Evolutionary conservation across 805 yeast species (phyloP).

Genomic region (Sugiyamaella qingdaonensis): DNA sequence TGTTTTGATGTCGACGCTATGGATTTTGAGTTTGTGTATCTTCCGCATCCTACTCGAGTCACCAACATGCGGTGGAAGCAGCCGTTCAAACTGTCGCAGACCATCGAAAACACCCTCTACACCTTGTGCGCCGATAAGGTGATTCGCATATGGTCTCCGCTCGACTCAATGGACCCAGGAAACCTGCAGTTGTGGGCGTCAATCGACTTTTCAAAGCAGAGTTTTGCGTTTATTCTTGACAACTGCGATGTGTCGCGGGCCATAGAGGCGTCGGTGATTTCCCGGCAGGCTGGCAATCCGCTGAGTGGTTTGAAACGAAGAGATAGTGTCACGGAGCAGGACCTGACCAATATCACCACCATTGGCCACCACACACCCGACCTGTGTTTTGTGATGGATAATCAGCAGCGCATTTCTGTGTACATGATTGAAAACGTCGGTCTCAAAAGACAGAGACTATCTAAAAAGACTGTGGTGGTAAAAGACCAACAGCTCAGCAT

Average conservation of each 20-base stretch:
- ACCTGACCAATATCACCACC: slow-evolving; percentile 16
- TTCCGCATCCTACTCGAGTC: slow-evolving; percentile 61
- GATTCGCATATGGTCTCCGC: slow-evolving; percentile 57
- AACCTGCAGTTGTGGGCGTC: slow-evolving; percentile 38
- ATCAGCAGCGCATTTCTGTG: slow-evolving; percentile 30
- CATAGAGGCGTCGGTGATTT: slow-evolving; percentile 18
- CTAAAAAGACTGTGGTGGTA: slow-evolving; percentile 40
- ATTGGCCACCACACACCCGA: slow-evolving; percentile 22
- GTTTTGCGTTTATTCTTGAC: slow-evolving; percentile 37
- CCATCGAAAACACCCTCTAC: slow-evolving; percentile 52
- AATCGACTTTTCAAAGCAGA: slow-evolving; percentile 38
- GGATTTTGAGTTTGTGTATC: slow-evolving; percentile 62
- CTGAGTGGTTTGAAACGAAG: background rate
- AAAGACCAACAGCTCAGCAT: slow-evolving; percentile 8
- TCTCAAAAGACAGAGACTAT: slow-evolving; percentile 40
- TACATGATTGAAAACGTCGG: slow-evolving; percentile 50
- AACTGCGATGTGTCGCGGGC: slow-evolving; percentile 35
- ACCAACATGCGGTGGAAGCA: slow-evolving; percentile 57
- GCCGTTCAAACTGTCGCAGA: slow-evolving; percentile 33
- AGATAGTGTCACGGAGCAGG: slow-evolving; percentile 5
- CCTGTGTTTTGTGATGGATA: slow-evolving; percentile 13
- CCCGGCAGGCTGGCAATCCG: slow-evolving; percentile 1
- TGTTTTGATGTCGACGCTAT: slow-evolving; percentile 61
- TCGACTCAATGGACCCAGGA: slow-evolving; percentile 19
- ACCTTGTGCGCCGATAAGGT: slow-evolving; percentile 58